A percentile compares a stretch with the other conserved stretches of the same genome.
These are phyloP conservation scores for Pseudopithomyces chartarum DNA, from an alignment of 2,329 filamentous ascomycete genomes.

Conservation along the genomic window DNA sequence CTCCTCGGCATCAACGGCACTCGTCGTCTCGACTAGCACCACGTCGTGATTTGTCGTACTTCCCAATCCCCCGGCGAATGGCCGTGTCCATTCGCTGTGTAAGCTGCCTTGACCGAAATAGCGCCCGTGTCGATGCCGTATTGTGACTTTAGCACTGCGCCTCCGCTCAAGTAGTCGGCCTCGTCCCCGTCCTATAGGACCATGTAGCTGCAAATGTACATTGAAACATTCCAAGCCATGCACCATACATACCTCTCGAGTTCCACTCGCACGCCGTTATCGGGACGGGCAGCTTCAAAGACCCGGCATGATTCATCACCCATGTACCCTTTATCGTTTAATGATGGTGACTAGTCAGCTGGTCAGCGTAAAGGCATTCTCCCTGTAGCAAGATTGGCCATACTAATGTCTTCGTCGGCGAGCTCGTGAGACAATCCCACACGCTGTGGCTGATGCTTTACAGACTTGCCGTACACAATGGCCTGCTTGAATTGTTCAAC, in stretches of 20 bases:
- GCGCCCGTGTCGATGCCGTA: conserved; percentile 36
- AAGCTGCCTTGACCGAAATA: conserved; percentile 37
- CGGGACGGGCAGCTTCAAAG: conserved; percentile 18
- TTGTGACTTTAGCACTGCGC: conserved; percentile 37
- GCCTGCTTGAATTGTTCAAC: conserved; percentile 94
- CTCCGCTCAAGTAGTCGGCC: conserved; percentile 31
- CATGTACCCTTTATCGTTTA: conserved; percentile 43
- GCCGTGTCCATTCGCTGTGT: conserved; percentile 39
- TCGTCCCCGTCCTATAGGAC: conserved; percentile 36
- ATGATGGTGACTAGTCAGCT: conserved; percentile 47
- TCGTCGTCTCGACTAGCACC: conserved; percentile 31
- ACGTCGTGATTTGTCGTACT: conserved; percentile 36
- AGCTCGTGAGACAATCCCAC: conserved; percentile 91
- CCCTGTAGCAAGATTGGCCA: conserved; percentile 40
- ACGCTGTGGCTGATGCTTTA: conserved; percentile 97
- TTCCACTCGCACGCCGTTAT: conserved; percentile 30
- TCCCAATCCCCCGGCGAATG: conserved; percentile 35
- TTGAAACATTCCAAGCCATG: conserved; percentile 39
- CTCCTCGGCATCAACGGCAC: conserved; percentile 25
- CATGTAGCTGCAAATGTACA: conserved; percentile 30
- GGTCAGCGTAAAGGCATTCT: conserved; percentile 28
- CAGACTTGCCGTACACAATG: conserved; percentile 95
- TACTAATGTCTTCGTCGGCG: conserved; percentile 95
- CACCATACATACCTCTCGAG: conserved; percentile 24
- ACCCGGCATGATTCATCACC: conserved; percentile 25